These are phyloP conservation scores for Saussurea involucrata DNA, from an alignment of 129 eudicot species.

Conservation along the genomic window DNA sequence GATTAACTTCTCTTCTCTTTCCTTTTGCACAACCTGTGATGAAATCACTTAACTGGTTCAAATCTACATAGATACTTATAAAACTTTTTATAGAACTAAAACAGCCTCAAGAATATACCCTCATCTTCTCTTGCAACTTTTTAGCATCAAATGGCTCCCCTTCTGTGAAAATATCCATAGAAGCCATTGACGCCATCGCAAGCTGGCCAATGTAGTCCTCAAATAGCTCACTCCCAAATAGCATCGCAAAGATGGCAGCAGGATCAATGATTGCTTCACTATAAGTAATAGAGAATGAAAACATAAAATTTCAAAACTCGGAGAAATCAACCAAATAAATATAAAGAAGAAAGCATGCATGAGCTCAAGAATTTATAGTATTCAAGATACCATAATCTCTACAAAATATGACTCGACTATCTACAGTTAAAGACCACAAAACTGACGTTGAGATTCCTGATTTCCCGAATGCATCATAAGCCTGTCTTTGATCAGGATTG, in stretches of 20 bases:
- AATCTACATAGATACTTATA: neutral
- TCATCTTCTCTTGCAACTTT: constrained; percentile 93
- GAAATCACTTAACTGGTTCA: constrained; percentile 12
- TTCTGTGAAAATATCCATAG: constrained; percentile 79
- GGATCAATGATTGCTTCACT: constrained; percentile 94
- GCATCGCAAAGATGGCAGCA: constrained; percentile 99
- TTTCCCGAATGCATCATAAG: constrained; percentile 84
- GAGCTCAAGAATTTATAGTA: neutral
- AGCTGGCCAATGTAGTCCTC: constrained; percentile 97
- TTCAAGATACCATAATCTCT: constrained; percentile 10
- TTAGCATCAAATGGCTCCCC: constrained; percentile 77
- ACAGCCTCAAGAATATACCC: constrained; percentile 38
- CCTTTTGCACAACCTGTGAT: constrained; percentile 76
- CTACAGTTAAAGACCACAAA: constrained; percentile 25
- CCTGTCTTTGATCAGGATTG: constrained; percentile 85
- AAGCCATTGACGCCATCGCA: constrained; percentile 99
- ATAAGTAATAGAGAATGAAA: constrained; percentile 22
- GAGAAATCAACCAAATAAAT: constrained; percentile 4
- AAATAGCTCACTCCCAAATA: constrained; percentile 95
- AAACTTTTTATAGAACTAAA: neutral
- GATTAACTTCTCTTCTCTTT: constrained; percentile 85
- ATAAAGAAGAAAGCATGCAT: constrained; percentile 2
- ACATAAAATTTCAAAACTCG: neutral
- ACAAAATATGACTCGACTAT: constrained; percentile 6
- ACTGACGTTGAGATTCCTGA: constrained; percentile 92